Conservation (phyloP, 2,329 filamentous ascomycete species). For the Gaeumannomyces tritici region DNA sequence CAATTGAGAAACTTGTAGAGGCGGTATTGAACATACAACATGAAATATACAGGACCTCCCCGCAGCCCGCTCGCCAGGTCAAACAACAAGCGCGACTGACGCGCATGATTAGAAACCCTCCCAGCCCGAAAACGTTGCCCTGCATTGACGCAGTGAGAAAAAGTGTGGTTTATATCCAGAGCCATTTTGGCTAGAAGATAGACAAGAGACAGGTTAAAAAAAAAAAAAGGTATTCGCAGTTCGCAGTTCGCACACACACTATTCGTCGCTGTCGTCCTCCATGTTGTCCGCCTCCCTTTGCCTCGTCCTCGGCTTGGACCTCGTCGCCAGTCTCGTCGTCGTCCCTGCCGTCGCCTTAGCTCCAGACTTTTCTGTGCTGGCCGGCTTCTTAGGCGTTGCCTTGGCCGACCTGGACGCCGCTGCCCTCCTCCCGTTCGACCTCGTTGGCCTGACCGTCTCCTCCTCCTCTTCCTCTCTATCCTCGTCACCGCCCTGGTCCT, state of each 20-base stretch:
- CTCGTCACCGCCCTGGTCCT: neutral
- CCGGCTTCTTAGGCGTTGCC: neutral
- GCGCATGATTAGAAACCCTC: neutral
- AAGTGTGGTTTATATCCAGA: neutral
- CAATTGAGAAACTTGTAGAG: neutral
- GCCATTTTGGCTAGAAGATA: neutral
- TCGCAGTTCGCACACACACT: neutral
- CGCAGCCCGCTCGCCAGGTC: no score
- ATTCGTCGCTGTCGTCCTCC: constrained; percentile 3
- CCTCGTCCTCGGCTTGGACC: constrained; percentile 2
- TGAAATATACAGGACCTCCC: neutral
- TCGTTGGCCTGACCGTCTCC: neutral
- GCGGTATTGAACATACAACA: neutral
- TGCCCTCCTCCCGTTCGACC: constrained; percentile 1
- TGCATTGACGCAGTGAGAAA: neutral
- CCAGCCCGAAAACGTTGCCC: neutral
- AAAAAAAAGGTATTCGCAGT: neutral
- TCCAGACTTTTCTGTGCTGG: neutral
- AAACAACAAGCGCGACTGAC: no score
- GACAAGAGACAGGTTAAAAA: neutral
- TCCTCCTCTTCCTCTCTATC: neutral
- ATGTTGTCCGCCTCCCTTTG: neutral
- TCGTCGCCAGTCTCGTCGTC: constrained; percentile 2
- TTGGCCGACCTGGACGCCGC: neutral
- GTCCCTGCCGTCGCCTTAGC: neutral